Evolutionary conservation across 2,329 filamentous ascomycete species (phyloP), one percentile per base, ranked within the genome.

Genomic region (Talaromyces marneffei): DNA sequence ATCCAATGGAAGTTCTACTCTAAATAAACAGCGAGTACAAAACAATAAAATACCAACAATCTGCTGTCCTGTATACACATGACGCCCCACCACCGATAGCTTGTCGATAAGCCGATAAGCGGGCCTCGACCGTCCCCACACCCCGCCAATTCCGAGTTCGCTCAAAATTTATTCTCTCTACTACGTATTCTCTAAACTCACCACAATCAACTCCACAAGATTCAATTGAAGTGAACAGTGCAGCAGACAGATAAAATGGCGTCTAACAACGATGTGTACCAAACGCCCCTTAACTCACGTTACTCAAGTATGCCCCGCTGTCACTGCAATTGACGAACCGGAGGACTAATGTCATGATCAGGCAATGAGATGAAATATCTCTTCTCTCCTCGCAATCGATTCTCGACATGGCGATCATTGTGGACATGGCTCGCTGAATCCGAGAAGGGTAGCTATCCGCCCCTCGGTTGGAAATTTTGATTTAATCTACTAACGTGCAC

Each of bases 351-450:
- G 33, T 4, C 33, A 8, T 25, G 35, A 40, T 37, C 31, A 75
- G 72, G 80, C 67, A 72, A 74, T 67, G 88, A 89, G 77, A 92
- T 94, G 89, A 83, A 87, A 69, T 82, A 83, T 66, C 85, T 96
- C 64, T 97, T 96, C 81, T 88, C 87, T 67, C 85, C 87, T 62
- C 85, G 91, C 46, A 87, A 85, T 59, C 83, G 91, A 31, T 86
- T 87, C 74, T 87, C 85, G 44, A 91, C 86, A 60, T 95, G 91
- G 91, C 86, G 92, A 65, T 83, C 90, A 73, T 85, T 96, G 18
- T 97, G 92, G 92, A 79, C 93, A 48, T 87, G 83, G 77, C 87
- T 96, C 10, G 92, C 92, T 25, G 88, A 96, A 80, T 82, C 84
- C 9, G 88, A 96, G 80, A 87, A 87, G 73, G 88, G 52, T 55